Evolutionary conservation across 495 filamentous ascomycete species (phyloP).

Genomic region (Podospora conica): DNA sequence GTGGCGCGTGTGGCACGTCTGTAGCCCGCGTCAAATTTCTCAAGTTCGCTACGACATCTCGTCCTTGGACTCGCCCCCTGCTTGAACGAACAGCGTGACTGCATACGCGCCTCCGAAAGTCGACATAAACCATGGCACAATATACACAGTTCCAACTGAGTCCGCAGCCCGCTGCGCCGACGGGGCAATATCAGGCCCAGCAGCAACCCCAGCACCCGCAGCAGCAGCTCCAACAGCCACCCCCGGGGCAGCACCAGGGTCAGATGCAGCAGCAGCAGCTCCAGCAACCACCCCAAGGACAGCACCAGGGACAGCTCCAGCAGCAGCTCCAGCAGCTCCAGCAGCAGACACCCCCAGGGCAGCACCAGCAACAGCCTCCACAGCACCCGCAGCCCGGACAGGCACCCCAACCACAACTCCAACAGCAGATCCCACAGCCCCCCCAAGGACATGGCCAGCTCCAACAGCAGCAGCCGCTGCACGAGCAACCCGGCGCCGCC

Average conservation of each 20-base stretch:
- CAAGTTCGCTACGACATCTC: not conserved
- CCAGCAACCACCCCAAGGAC: not conserved
- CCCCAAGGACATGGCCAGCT: conserved; percentile 2
- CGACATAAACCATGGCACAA: not conserved
- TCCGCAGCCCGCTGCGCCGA: not conserved
- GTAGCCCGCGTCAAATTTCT: not conserved
- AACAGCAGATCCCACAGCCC: not conserved
- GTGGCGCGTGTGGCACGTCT: not conserved
- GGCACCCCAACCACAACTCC: not conserved
- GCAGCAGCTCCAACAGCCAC: not conserved
- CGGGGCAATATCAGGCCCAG: not conserved
- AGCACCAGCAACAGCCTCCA: not conserved
- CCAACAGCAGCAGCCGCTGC: conserved; percentile 6
- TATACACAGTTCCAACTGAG: not conserved
- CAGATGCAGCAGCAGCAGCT: too few relatives aligned
- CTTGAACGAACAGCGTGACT: not conserved
- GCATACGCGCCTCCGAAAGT: not conserved
- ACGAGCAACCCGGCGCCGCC: conserved; percentile 3
- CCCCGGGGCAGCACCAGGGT: not conserved
- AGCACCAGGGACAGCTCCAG: not conserved
- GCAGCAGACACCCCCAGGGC: not conserved
- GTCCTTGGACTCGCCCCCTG: not conserved
- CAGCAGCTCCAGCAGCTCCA: not conserved
- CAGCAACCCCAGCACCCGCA: not conserved
- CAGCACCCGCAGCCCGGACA: not conserved